phyloP scores from a whole-genome alignment of 2,329 filamentous ascomycete genomes.

The Colletotrichum sp. region DNA sequence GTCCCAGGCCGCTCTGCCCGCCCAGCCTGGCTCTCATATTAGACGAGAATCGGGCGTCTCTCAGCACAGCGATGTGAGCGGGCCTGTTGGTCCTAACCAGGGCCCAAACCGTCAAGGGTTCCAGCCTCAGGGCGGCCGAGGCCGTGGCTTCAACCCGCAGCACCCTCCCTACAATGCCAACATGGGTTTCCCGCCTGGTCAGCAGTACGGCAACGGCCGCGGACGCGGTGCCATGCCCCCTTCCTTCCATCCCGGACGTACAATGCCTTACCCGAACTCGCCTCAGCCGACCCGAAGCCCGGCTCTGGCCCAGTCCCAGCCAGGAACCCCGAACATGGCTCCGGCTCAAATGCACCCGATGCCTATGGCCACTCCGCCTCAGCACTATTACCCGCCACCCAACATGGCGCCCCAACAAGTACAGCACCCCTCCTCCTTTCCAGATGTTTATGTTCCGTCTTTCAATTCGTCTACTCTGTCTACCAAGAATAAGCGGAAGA shows the following conservation, averaged over 20 bases:
- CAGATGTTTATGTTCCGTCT: constrained; percentile 33
- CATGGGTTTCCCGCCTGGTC: constrained; percentile 47
- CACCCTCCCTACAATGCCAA: constrained; percentile 46
- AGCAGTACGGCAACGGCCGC: constrained; percentile 49
- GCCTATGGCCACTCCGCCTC: constrained; percentile 67
- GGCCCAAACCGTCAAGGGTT: constrained; percentile 64
- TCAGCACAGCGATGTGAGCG: constrained; percentile 65
- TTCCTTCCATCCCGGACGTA: constrained; percentile 43
- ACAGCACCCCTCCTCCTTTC: constrained; percentile 49
- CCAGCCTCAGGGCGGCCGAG: constrained; percentile 52
- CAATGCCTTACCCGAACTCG: constrained; percentile 62
- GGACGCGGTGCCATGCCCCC: constrained; percentile 55
- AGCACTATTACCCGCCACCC: constrained; percentile 65
- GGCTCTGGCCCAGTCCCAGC: constrained; percentile 68
- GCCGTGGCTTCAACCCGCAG: constrained; percentile 55
- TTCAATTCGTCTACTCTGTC: constrained; percentile 23
- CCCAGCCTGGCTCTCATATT: constrained; percentile 74
- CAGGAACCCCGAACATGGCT: constrained; percentile 73
- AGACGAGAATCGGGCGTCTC: constrained; percentile 72
- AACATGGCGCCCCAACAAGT: constrained; percentile 64
- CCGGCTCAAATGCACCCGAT: constrained; percentile 62
- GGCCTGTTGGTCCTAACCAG: constrained; percentile 62
- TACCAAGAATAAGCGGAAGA: constrained; percentile 50
- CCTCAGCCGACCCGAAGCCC: constrained; percentile 71
- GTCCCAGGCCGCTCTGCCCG: constrained; percentile 62